These are phyloP conservation scores for Yamadazyma sp. DNA, from an alignment of 805 yeast genomes.

Conservation along the genomic window DNA sequence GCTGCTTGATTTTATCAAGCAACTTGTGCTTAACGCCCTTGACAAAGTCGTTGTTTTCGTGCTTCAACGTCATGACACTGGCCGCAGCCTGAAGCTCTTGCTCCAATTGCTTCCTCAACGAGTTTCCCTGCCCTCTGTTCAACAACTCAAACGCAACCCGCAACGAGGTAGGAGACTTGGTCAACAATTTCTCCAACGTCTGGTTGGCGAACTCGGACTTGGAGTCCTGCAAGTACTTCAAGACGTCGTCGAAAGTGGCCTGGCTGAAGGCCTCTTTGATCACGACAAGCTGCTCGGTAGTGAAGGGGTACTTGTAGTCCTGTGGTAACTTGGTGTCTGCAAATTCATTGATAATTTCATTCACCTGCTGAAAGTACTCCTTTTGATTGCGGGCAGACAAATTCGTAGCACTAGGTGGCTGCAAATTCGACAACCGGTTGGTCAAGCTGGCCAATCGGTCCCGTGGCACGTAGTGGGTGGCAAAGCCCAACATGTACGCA, in stretches of 20 bases:
- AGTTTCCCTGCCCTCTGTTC: conserved; percentile 55
- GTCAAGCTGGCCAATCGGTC: conserved; percentile 61
- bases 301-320: conserved; percentile 57
- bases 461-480: conserved; percentile 84
- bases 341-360: conserved; percentile 76
- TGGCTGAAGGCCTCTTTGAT: conserved; percentile 70
- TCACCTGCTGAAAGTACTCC: conserved; percentile 57
- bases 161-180: conserved; percentile 78
- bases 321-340: conserved; percentile 60
- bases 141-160: conserved; percentile 70
- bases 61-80: conserved; percentile 58
- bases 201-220: conserved; percentile 65
- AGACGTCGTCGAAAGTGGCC: conserved; percentile 52
- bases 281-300: conserved; percentile 54
- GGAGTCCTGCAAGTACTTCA: conserved; percentile 50
- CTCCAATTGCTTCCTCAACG: conserved; percentile 64
- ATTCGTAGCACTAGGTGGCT: conserved; percentile 35
- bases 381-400: conserved; percentile 21
- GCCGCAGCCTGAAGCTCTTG: conserved; percentile 77
- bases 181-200: conserved; percentile 53
- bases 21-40: conserved; percentile 66
- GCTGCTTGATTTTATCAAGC: conserved; percentile 57
- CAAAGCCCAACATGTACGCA: conserved; percentile 78
- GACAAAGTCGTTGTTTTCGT: conserved; percentile 57
- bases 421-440: conserved; percentile 63